phyloP scores from a whole-genome alignment of 805 yeast species.

The Zygoascus bituminiphila region DNA sequence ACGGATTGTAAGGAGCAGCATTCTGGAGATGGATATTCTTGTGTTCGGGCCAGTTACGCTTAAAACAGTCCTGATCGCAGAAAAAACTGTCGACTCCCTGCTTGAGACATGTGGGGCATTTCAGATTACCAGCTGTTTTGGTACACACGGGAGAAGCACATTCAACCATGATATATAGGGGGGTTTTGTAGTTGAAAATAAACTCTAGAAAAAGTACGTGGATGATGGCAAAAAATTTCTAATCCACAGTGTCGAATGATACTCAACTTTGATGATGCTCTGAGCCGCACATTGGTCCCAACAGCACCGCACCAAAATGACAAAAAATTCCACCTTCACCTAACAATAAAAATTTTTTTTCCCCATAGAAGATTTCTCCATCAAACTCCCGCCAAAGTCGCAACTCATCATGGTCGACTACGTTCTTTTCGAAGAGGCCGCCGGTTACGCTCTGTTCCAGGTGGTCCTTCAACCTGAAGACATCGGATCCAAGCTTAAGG shows the following conservation, averaged over 20 bases:
- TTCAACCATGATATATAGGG: constrained; percentile 7
- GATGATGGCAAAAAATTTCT: not conserved
- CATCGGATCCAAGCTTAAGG: constrained; percentile 82
- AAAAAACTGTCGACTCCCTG: constrained; percentile 53
- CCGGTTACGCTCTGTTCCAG: constrained; percentile 95
- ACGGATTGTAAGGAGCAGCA: constrained; percentile 69
- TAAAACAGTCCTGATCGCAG: constrained; percentile 80
- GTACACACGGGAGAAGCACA: constrained; percentile 86
- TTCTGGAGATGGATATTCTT: constrained; percentile 59
- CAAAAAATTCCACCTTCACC: not conserved
- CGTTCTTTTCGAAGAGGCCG: constrained; percentile 94
- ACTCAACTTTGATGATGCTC: not conserved
- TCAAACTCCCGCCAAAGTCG: not conserved
- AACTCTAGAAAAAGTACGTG: not conserved
- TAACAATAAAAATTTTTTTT: not conserved
- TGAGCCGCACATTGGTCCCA: not conserved
- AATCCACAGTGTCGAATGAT: not conserved
- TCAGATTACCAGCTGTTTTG: constrained; percentile 67
- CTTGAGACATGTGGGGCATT: constrained; percentile 90
- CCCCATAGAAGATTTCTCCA: no score
- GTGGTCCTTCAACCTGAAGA: constrained; percentile 91
- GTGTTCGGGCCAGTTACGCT: constrained; percentile 48
- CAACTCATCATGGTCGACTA: constrained; percentile 74
- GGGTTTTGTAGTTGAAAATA: not conserved
- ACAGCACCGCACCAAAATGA: no score